Base-by-base conservation (phyloP, 2,329 filamentous ascomycete species). In the Penicillium thymicola region DNA sequence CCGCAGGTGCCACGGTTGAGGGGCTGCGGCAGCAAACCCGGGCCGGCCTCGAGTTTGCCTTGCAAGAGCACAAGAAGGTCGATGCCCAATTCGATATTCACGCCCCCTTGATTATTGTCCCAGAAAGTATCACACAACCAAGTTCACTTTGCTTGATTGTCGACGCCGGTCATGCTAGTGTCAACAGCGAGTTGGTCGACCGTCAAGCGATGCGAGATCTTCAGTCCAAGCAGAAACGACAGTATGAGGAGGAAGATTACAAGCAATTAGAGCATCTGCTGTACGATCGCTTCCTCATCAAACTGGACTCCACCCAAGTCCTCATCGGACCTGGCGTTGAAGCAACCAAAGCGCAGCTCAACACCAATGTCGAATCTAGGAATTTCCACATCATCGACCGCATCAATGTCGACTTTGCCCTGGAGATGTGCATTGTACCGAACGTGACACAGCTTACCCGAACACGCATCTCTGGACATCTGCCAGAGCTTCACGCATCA, bases 1-100 rank as follows among this genome's bases (percentile, higher is more conserved):
- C 89, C 45, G 94, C 94, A 5, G 92, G 94, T 25, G 93, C 93
- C 2, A 99, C 94, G 0, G 93, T 99, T 0, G 93, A 99, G 74
- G 93, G 92, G 8, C 81, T 99, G 57, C 85, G 95, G 34, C 92
- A 97, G 72, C 95, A 99, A 76, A 99, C 95, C 5, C 85, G 95
- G 71, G 93, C 94, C 48, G 93, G 94, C 27, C 83, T 99, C 34
- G 92, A 99, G 73, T 99, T 97, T 75, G 95, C 94, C 0, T 79
- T 99, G 3, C 89, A 97, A 68, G 95, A 99, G 71, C 94, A 99
- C 80, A 97, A 96, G 79, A 97, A 94, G 2, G 88, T 99, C 71
- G 96, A 99, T 67, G 93, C 93, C 14, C 91, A 97, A 66, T 81
- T 99, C 42, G 94, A 99, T 72, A 84, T 99, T 13, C 92, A 97